Conservation (phyloP, 352 stramenopile genomes). For the Pythium phragmiticola region DNA sequence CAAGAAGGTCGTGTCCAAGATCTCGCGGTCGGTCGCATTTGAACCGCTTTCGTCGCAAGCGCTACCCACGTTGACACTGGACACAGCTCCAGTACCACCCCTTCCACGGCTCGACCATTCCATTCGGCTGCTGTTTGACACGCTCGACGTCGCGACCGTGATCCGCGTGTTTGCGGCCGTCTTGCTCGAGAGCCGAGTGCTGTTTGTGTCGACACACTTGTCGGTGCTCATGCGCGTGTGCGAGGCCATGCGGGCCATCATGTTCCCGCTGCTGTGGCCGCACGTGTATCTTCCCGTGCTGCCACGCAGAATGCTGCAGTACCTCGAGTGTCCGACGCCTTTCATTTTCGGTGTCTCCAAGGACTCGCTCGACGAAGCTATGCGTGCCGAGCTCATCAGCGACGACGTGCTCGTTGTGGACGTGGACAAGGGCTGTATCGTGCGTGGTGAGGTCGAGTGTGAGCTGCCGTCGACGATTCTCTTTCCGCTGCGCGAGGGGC, state of each 20-base stretch:
- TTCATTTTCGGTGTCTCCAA: conserved; percentile 85
- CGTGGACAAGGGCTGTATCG: conserved; percentile 34
- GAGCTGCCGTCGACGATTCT: conserved; percentile 23
- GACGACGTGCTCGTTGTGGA: conserved; percentile 79
- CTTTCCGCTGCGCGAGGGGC: conserved; percentile 23
- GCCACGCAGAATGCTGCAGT: conserved; percentile 75
- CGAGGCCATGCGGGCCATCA: conserved; percentile 77
- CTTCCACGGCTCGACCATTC: conserved; percentile 69
- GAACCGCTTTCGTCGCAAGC: conserved; percentile 53
- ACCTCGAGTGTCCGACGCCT: conserved; percentile 82
- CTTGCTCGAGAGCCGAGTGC: conserved; percentile 78
- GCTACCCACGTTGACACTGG: conserved; percentile 22
- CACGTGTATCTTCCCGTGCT: conserved; percentile 87
- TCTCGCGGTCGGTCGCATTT: conserved; percentile 67
- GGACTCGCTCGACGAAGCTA: conserved; percentile 52
- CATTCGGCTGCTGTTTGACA: conserved; percentile 77
- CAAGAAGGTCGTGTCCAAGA: conserved; percentile 75
- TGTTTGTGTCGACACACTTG: conserved; percentile 78
- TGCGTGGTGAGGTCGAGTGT: conserved; percentile 22
- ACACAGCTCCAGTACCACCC: neutral
- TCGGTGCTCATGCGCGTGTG: conserved; percentile 82
- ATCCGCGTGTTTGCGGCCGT: conserved; percentile 75
- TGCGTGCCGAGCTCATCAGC: conserved; percentile 52
- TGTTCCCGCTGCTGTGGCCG: conserved; percentile 85
- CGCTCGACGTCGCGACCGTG: conserved; percentile 69